Conservation (phyloP, 2,329 filamentous ascomycete genomes). For the Mycosphaerella sp. region DNA sequence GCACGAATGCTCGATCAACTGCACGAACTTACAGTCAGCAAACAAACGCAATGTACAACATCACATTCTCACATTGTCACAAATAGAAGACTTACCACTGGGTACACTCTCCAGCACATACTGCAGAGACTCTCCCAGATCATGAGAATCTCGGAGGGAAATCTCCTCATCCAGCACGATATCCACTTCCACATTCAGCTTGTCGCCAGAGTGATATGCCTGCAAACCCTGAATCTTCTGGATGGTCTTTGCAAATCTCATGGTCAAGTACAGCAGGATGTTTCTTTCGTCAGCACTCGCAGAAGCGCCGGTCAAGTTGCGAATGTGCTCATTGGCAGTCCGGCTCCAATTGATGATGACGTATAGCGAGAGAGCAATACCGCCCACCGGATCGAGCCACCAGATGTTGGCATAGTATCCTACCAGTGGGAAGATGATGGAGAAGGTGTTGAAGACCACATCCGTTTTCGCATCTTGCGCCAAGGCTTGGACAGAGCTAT, state of each 20-base stretch:
- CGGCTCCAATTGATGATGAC: constrained; percentile 74
- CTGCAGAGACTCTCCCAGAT: constrained; percentile 69
- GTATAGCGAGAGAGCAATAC: constrained; percentile 67
- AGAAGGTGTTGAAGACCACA: constrained; percentile 85
- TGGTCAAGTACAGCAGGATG: constrained; percentile 80
- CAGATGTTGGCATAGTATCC: constrained; percentile 70
- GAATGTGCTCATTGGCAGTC: constrained; percentile 69
- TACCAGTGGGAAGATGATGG: constrained; percentile 79
- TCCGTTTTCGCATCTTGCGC: constrained; percentile 64
- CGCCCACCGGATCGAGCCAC: constrained; percentile 78
- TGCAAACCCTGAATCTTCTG: constrained; percentile 77
- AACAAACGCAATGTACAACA: neutral
- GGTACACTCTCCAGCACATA: constrained; percentile 81
- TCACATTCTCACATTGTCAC: neutral
- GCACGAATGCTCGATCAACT: constrained; percentile 51
- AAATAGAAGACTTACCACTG: constrained; percentile 44
- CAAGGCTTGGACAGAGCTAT: constrained; percentile 77
- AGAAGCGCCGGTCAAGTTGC: constrained; percentile 71
- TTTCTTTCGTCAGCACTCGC: constrained; percentile 77
- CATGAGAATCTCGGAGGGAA: constrained; percentile 71
- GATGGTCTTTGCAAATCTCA: constrained; percentile 87
- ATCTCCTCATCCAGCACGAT: constrained; percentile 74
- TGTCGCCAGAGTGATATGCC: constrained; percentile 79
- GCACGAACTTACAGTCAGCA: neutral
- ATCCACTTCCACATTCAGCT: constrained; percentile 76